Base-by-base conservation (phyloP, 768 basidiomycete species). In the Solioccasus polychromus region DNA sequence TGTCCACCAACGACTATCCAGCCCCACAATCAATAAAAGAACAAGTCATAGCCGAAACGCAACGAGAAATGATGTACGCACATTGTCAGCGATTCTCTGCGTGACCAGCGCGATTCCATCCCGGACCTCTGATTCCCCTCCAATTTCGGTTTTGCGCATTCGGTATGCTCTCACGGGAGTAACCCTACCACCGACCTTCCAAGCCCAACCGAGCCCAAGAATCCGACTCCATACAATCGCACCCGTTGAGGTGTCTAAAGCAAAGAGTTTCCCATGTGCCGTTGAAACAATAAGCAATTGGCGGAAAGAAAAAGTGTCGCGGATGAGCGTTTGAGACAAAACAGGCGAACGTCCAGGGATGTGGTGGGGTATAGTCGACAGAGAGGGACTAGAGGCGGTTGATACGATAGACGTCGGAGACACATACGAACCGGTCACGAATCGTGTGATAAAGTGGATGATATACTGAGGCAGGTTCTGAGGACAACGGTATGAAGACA, bases 271-370 rank as follows among this genome's bases (percentile, higher is more conserved):
- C 2, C 92, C 91, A 23, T 76, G 71, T 1, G 71, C 53, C 3
- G 88, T 91, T 0, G 82, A 86, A 6, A 72, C 75, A 4, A 95
- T 77, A 35, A 94, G 77, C 23, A 96, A 64, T 60, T 96, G 90
- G 29, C 85, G 76, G 68, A 96, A 91, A 0, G 92, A 92, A 60
- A 94, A 95, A 0, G 82, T 66, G 57, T 94, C 92, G 5, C 89
- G 80, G 47, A 72, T 68, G 1, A 84, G 70, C 14, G 64, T 61
- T 19, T 70, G 62, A 8, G 70, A 57, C 18, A 66, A 54, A 23
- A 65, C 49, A 5, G 71, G 54, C 23, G 64, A 52, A 37, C 60
- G 52, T 2, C 44, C 18, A 18, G 60, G 60, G 29, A 55, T 5
- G 24, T 26, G 12, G 29, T 49, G n/a, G 20, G 62, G 62, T 18